phyloP scores from a whole-genome alignment of 805 yeast species.

The Teunomyces atbi region DNA sequence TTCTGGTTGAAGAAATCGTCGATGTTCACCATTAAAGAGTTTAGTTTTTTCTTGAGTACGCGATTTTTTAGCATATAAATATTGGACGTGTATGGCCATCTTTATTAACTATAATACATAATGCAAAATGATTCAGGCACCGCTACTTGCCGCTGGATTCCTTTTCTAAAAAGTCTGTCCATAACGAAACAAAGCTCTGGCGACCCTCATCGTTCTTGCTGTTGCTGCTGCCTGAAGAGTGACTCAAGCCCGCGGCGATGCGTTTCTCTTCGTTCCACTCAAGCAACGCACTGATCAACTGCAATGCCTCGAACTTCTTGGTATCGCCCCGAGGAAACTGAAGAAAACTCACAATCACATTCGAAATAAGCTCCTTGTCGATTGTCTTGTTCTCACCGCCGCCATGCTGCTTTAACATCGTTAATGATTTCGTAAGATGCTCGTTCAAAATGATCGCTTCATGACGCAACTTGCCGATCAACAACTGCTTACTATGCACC shows the following conservation, averaged over 20 bases:
- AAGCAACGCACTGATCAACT: slow-evolving; percentile 74
- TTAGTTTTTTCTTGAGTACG: neutral
- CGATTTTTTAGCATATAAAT: neutral
- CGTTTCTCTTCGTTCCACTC: slow-evolving; percentile 86
- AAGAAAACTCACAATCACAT: slow-evolving; percentile 79
- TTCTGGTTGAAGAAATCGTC: slow-evolving; percentile 7
- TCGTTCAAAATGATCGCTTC: slow-evolving; percentile 93
- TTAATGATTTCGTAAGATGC: slow-evolving; percentile 89
- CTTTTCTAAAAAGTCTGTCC: slow-evolving; percentile 79
- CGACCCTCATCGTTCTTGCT: slow-evolving; percentile 26
- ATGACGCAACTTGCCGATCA: slow-evolving; percentile 88
- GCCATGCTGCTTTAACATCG: slow-evolving; percentile 75
- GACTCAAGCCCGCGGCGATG: slow-evolving; percentile 69
- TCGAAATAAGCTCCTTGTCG: slow-evolving; percentile 86
- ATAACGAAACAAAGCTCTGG: slow-evolving; percentile 64
- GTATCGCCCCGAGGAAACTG: slow-evolving; percentile 90
- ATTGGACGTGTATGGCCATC: neutral
- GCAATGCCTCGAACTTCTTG: slow-evolving; percentile 89
- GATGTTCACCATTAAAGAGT: slow-evolving; percentile 9
- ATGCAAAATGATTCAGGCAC: neutral
- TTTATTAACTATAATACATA: neutral
- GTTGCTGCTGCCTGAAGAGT: slow-evolving; percentile 16
- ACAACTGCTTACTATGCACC: slow-evolving; percentile 58
- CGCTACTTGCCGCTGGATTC: slow-evolving; percentile 45
- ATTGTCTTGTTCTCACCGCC: slow-evolving; percentile 66